Conservation (phyloP, 2,329 filamentous ascomycete species). For the Curvularia hawaiiensis region DNA sequence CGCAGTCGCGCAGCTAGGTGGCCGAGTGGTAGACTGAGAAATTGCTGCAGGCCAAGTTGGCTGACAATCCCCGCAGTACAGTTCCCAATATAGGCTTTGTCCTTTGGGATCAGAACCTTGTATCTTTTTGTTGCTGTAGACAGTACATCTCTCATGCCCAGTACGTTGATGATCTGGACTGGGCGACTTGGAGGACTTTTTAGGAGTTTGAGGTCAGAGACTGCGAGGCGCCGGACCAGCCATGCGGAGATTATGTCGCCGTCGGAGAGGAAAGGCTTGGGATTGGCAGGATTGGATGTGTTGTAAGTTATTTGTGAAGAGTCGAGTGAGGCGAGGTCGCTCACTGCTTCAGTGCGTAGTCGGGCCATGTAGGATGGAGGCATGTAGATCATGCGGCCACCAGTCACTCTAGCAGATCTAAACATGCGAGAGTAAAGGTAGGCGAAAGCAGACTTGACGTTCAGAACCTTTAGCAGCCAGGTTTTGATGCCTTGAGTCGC, state of each 20-base stretch:
- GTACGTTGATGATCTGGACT: conserved; percentile 31
- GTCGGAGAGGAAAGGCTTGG: conserved; percentile 29
- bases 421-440: conserved; percentile 20
- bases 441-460: conserved; percentile 17
- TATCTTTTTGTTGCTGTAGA: conserved; percentile 12
- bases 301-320: conserved; percentile 6
- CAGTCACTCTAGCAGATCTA: conserved; percentile 7
- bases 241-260: conserved; percentile 27
- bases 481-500: background rate
- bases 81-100: conserved; percentile 26
- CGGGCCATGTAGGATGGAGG: conserved; percentile 22
- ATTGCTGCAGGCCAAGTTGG: conserved; percentile 17
- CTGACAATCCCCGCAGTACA: conserved; percentile 8
- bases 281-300: conserved; percentile 4
- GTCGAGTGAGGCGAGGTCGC: conserved; percentile 8
- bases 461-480: conserved; percentile 7
- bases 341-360: conserved; percentile 2
- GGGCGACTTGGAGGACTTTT: conserved; percentile 10
- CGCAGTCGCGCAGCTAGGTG: conserved; percentile 30
- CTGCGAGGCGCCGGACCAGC: conserved; percentile 16
- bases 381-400: conserved; percentile 17
- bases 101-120: conserved; percentile 18
- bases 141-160: conserved; percentile 29
- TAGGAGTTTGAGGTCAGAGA: conserved; percentile 12
- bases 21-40: conserved; percentile 26